phyloP scores from a whole-genome alignment of 2,329 filamentous ascomycete genomes.

The Pseudocercospora macadamiae region DNA sequence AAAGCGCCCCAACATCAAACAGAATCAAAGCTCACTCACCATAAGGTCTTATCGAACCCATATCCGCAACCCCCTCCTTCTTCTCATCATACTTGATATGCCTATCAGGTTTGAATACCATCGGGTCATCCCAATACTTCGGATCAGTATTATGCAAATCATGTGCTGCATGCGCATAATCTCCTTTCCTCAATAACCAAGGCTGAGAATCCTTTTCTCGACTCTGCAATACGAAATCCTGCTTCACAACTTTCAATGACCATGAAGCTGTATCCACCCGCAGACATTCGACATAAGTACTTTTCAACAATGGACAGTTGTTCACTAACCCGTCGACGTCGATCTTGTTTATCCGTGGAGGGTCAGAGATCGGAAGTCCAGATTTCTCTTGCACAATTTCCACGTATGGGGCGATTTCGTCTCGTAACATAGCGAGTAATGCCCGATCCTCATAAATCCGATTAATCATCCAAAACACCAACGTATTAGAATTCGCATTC shows the following conservation, averaged over 20 bases:
- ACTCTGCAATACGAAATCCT: constrained; percentile 41
- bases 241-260: constrained; percentile 40
- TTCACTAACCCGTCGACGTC: constrained; percentile 39
- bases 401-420: constrained; percentile 40
- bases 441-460: constrained; percentile 39
- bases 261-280: constrained; percentile 41
- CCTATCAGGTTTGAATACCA: constrained; percentile 38
- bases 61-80: constrained; percentile 38
- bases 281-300: constrained; percentile 43
- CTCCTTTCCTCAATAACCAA: constrained; percentile 39
- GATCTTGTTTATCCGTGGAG: constrained; percentile 36
- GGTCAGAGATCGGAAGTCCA: constrained; percentile 38
- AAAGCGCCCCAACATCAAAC: too few relatives aligned
- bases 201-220: constrained; percentile 39
- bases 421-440: constrained; percentile 37
- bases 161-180: constrained; percentile 42
- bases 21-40: too few relatives aligned
- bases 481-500: constrained; percentile 55
- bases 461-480: constrained; percentile 47
- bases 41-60: constrained; percentile 52
- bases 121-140: constrained; percentile 37
- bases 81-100: constrained; percentile 38
- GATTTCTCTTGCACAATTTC: constrained; percentile 34
- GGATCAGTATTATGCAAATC: constrained; percentile 43
- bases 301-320: constrained; percentile 42